A percentile compares a stretch with the other conserved stretches of the same genome.
These are phyloP conservation scores for Drosera capensis DNA, from an alignment of 148 eudicot genomes.

Conservation along the genomic window DNA sequence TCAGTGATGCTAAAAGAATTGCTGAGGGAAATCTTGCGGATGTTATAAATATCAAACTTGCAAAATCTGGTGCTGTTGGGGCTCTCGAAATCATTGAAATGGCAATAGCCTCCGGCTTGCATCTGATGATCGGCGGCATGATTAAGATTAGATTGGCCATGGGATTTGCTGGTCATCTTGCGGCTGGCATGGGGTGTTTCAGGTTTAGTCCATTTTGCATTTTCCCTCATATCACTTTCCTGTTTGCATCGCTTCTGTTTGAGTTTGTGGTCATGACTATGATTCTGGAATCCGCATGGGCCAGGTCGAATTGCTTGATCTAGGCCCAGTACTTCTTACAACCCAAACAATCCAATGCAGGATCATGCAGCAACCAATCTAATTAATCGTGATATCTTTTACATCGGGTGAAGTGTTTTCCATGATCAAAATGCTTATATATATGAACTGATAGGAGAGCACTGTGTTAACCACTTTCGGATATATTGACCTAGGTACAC, in stretches of 20 bases:
- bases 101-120: constrained; percentile 45
- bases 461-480: no score
- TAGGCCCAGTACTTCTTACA: constrained; percentile 1
- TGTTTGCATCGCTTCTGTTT: neutral
- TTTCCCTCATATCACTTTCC: no score
- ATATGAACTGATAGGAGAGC: no score
- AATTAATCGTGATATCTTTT: no score
- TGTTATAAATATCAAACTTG: constrained; percentile 76
- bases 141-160: constrained; percentile 87
- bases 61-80: constrained; percentile 75
- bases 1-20: constrained; percentile 55
- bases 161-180: constrained; percentile 95
- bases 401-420: no score
- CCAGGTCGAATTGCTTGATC: no score
- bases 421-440: no score
- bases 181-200: constrained; percentile 91
- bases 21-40: constrained; percentile 48
- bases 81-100: constrained; percentile 62
- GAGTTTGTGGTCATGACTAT: neutral
- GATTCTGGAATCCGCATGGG: no score
- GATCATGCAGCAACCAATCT: no score
- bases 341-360: no score
- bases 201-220: constrained; percentile 19
- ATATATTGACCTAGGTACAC: constrained; percentile 77
- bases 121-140: constrained; percentile 95